Percentiles rank a stretch among this genome's conserved stretches.
phyloP scores from a whole-genome alignment of 345 rosid genomes.

The Ceriops decandra region DNA sequence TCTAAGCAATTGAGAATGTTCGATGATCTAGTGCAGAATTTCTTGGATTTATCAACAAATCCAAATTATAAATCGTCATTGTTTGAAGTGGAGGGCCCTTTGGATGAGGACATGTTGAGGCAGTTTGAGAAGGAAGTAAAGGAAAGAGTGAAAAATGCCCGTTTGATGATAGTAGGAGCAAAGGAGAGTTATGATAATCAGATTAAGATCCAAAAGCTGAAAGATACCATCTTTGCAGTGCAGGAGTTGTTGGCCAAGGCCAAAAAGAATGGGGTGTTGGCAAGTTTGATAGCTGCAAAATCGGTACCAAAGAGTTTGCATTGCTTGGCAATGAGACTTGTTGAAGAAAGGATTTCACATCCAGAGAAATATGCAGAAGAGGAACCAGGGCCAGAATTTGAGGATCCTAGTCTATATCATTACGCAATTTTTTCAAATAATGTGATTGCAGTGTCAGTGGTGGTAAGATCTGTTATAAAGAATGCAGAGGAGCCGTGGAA shows the following conservation, averaged over 20 bases:
- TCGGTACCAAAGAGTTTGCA: constrained; percentile 83
- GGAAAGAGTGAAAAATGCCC: constrained; percentile 63
- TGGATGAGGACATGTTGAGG: constrained; percentile 75
- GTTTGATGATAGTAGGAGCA: constrained; percentile 64
- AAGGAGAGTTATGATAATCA: constrained; percentile 92
- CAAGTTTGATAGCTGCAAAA: constrained; percentile 75
- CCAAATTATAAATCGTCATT: constrained; percentile 47
- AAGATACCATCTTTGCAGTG: constrained; percentile 83
- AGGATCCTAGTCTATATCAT: constrained; percentile 72
- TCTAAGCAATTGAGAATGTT: constrained; percentile 67
- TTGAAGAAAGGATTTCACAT: constrained; percentile 72
- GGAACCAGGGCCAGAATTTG: constrained; percentile 48
- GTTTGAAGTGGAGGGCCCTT: constrained; percentile 39
- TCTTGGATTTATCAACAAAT: constrained; percentile 52
- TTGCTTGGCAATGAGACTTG: constrained; percentile 92
- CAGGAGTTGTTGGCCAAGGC: constrained; percentile 74
- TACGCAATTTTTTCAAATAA: constrained; percentile 79
- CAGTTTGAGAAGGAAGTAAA: constrained; percentile 88
- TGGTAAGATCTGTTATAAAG: constrained; percentile 78
- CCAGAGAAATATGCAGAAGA: constrained; percentile 68
- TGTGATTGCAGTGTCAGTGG: constrained; percentile 88
- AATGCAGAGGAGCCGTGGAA: constrained; percentile 72
- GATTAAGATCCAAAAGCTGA: constrained; percentile 85
- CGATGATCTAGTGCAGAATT: constrained; percentile 65
- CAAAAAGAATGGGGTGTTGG: constrained; percentile 75